Base-by-base conservation (phyloP, 192 early-diverging fungal species). In the Dissophora globulifera region DNA sequence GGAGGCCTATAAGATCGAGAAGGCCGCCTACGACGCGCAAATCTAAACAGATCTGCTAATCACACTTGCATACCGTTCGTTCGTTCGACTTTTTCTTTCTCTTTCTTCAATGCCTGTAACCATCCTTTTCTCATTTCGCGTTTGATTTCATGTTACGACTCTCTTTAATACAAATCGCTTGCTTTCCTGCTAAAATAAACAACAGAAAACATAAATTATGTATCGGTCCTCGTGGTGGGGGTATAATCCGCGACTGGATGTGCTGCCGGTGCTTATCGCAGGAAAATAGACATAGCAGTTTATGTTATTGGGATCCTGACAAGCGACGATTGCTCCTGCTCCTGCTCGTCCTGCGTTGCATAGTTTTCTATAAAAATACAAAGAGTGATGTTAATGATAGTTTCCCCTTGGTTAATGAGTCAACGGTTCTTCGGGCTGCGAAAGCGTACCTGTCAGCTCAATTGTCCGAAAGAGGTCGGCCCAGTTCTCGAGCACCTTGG, bases 401-500 rank as follows among this genome's bases (percentile, higher is more conserved):
- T n/a, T n/a, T n/a, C n/a, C n/a, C n/a, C n/a, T n/a, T n/a, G n/a
- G n/a, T n/a, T n/a, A n/a, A n/a, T n/a, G n/a, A n/a, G n/a, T n/a
- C n/a, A n/a, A n/a, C n/a, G n/a, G n/a, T n/a, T n/a, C n/a, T n/a
- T n/a, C n/a, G n/a, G n/a, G n/a, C n/a, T n/a, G n/a, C n/a, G n/a
- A n/a, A n/a, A n/a, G n/a, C 33, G 22, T 58, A 74, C 69, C 69
- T 45, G 69, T 74, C 12, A 74, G 23, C 2, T 74, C 60, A 30
- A 74, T 64, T 0, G 60, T 74, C 11, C 62, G 26, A 26, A 74
- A 63, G n/a, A 74, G 61, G 17, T 35, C 54, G 9, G 61, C 22
- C 69, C 69, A 74, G 49, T 74, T 74, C 19, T 58, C 55, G 4
- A 74, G 48, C 2, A 74, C 69, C 17, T 64, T 74, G 0, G 61